Conservation (phyloP, 495 filamentous ascomycete species). For the Amphirosellinia nigrospora region DNA sequence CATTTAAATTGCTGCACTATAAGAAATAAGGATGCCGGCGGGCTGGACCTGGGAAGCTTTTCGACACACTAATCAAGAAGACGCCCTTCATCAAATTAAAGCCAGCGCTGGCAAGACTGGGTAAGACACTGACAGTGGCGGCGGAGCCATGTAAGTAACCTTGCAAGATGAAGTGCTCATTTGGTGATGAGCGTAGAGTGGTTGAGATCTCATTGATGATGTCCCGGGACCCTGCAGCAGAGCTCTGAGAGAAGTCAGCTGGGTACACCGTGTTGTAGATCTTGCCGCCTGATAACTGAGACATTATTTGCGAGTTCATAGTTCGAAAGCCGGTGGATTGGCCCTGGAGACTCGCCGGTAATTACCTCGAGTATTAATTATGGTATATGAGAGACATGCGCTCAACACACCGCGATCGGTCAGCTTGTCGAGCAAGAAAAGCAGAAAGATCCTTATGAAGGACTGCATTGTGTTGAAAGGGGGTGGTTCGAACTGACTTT, state of each 20-base stretch:
- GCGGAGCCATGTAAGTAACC: conserved; percentile 19
- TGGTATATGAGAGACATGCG: conserved; percentile 15
- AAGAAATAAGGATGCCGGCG: too few species aligned
- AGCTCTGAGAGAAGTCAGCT: conserved; percentile 10
- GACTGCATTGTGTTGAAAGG: conserved; percentile 7
- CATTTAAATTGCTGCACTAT: too few species aligned
- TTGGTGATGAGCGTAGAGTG: neutral
- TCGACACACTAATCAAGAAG: conserved; percentile 20
- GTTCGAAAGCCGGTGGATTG: conserved; percentile 14
- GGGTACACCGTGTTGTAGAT: conserved; percentile 21
- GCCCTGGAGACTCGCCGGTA: conserved; percentile 12
- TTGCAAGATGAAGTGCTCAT: conserved; percentile 22
- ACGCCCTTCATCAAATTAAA: conserved; percentile 21
- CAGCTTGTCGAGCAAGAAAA: neutral
- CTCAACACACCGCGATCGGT: conserved; percentile 10
- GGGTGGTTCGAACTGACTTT: neutral
- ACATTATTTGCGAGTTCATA: conserved; percentile 16
- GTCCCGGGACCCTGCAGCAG: conserved; percentile 1
- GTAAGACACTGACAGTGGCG: conserved; percentile 1
- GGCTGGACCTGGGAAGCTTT: too few species aligned
- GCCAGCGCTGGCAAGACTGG: neutral
- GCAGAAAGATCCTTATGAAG: neutral
- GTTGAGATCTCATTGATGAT: conserved; percentile 10
- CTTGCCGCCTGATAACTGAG: conserved; percentile 11
- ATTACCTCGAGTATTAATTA: conserved; percentile 21